Base-by-base conservation (phyloP, 2,329 filamentous ascomycete genomes). In the Fusarium sp. region DNA sequence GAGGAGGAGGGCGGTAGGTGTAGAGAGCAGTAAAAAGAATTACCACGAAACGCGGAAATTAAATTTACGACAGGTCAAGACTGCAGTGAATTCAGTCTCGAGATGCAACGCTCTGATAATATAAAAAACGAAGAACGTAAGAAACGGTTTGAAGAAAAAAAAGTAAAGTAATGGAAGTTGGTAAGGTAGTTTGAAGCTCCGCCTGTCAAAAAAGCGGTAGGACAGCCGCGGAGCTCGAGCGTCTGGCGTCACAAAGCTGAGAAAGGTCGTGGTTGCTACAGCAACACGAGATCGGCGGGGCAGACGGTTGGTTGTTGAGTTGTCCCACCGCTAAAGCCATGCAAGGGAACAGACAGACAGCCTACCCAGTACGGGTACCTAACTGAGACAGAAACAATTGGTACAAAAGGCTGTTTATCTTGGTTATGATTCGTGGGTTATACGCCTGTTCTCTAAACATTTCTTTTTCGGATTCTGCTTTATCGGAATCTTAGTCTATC, bases 151-250 rank as follows among this genome's bases (percentile, higher is more conserved):
- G 49, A 56, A 57, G 59, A 62, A 57, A 69, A 21, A 55, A 55
- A 61, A 54, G 49, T 25, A 37, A 37, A 37, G 34, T 28, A 51
- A 42, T 41, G 23, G 48, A 51, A 32, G 48, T 40, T 21, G 41
- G 41, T 43, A 21, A 21, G 58, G 47, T 48, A 60, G 59, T 54
- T 58, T 65, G 67, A 71, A 70, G 56, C 58, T 68, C 57, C 55
- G 61, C 61, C 65, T 69, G 65, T 69, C 69, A 72, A 71, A 71
- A 68, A 63, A 64, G 68, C 61, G 68, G 68, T 72, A 72, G 68
- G 68, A 57, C 68, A 71, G 53, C 68, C 49, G 54, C 45, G 64
- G 68, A 57, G 68, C 55, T 69, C 23, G 43, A 66, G 63, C 55
- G 62, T 66, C 55, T 60, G 30, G 42, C 63, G 55, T 66, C 62